Evolutionary conservation across 2,329 filamentous ascomycete genomes (phyloP).

Genomic region (Aspergillus neotritici): DNA sequence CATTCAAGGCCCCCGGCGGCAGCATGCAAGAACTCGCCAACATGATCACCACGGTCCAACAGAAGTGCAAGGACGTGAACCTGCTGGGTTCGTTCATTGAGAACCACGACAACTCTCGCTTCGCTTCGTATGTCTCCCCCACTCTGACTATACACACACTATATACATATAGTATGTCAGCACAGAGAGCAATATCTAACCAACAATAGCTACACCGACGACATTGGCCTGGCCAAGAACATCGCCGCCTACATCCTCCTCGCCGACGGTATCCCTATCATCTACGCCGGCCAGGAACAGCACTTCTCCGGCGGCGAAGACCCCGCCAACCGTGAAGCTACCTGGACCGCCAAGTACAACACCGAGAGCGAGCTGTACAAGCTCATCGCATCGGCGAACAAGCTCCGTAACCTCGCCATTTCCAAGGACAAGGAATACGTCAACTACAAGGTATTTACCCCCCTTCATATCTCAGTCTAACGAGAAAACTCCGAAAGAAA

Average conservation of each 20-base stretch:
- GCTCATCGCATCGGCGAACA: conserved; percentile 47
- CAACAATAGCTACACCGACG: conserved; percentile 23
- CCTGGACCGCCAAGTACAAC: conserved; percentile 52
- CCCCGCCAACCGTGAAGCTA: conserved; percentile 52
- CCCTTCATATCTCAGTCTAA: not conserved
- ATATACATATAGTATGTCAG: too few relatives aligned
- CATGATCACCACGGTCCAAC: conserved; percentile 31
- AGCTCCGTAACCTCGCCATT: conserved; percentile 45
- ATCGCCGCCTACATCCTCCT: conserved; percentile 57
- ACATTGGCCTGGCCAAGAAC: conserved; percentile 52
- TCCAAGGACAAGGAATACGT: conserved; percentile 35
- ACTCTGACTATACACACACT: too few relatives aligned
- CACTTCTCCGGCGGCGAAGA: conserved; percentile 49
- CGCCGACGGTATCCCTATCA: conserved; percentile 56
- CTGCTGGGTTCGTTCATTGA: conserved; percentile 54
- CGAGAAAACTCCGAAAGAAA: not conserved
- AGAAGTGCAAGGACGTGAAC: conserved; percentile 40
- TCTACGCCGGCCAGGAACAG: conserved; percentile 66
- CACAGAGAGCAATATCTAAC: not conserved
- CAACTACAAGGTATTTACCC: conserved; percentile 27
- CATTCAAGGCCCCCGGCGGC: conserved; percentile 30
- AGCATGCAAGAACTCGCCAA: conserved; percentile 32
- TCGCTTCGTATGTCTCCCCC: conserved; percentile 31
- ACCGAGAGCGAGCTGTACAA: conserved; percentile 46
- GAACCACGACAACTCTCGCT: conserved; percentile 58